Base-by-base conservation (phyloP, 352 stramenopile genomes). In the Phytophthora pisi region DNA sequence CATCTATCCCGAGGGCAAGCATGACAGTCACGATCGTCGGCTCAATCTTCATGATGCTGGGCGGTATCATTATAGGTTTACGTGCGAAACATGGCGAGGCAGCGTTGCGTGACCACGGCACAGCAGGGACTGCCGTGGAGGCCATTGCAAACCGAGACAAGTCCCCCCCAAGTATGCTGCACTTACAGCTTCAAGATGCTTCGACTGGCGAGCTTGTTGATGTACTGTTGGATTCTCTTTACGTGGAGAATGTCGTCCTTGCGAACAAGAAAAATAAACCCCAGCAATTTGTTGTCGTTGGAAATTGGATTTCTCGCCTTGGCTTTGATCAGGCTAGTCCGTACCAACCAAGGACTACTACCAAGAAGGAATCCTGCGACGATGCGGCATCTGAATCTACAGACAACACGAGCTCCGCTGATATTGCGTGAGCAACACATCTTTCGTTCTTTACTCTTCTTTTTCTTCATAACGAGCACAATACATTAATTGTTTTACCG, bases 101-200 rank as follows among this genome's bases (percentile, higher is more conserved):
- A 30, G 23, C 56, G 2, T 28, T 28, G 26, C 26, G 26, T 28
- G 26, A 28, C 26, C 50, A 59, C 7, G 15, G 38, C n/a, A 55
- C 50, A 10, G 50, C 40, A 16, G n/a, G 5, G 4, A 60, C 59
- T n/a, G 31, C 28, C 28, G 23, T 11, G 4, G 50, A 66, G 26
- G 59, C 59, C 2, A 59, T 66, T 31, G 11, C 51, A 46, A 66
- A 66, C 28, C n/a, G 18, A 43, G 51, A 54, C 13, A 66, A 66
- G 10, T 66, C 56, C n/a, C 60, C 60, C 26, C 60, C 40, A 3
- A 50, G 40, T 16, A 66, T 66, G 45, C 36, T 66, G 8, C 51
- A n/a, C 5, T 30, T 66, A 9, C 40, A 55, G 7, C 18, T 61
- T 28, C 18, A 28, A 54, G 51, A 61, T 51, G 10, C 16, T 15